phyloP scores from a whole-genome alignment of 2,329 filamentous ascomycete species.

The Paecilomyces niveus region DNA sequence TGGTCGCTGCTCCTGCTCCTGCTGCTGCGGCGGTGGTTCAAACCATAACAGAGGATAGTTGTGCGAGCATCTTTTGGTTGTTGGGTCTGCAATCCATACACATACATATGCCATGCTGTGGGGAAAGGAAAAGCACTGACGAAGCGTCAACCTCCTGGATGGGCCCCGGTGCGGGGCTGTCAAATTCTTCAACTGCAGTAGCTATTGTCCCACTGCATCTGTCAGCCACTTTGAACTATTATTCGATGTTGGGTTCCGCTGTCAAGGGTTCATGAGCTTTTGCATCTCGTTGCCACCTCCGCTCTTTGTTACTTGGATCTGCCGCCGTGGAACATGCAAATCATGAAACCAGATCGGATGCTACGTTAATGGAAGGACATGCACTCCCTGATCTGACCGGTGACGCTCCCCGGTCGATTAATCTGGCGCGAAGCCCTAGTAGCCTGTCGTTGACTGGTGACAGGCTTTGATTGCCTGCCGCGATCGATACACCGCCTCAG shows the following conservation, averaged over 20 bases:
- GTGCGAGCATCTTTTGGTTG: background rate
- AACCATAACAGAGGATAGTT: background rate
- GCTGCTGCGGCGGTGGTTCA: background rate
- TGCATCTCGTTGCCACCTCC: background rate
- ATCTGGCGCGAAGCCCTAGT: background rate
- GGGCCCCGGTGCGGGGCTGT: background rate
- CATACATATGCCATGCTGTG: background rate
- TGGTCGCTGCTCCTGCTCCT: background rate
- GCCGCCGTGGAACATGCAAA: background rate
- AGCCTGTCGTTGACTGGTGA: too few relatives aligned
- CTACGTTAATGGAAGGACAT: slow-evolving; percentile 1
- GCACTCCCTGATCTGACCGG: background rate
- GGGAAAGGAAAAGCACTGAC: too few relatives aligned
- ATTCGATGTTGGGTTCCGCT: background rate
- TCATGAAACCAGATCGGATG: slow-evolving; percentile 10
- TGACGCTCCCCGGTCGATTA: background rate
- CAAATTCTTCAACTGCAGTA: background rate
- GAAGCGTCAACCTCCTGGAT: background rate
- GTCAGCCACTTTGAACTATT: background rate
- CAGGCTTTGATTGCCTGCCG: background rate
- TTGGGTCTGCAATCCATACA: background rate
- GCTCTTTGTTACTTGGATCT: background rate
- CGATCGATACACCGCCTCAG: background rate
- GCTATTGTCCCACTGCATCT: background rate
- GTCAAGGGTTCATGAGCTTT: background rate